Base-by-base conservation (phyloP, 2,329 filamentous ascomycete species). In the Fusarium concolor region DNA sequence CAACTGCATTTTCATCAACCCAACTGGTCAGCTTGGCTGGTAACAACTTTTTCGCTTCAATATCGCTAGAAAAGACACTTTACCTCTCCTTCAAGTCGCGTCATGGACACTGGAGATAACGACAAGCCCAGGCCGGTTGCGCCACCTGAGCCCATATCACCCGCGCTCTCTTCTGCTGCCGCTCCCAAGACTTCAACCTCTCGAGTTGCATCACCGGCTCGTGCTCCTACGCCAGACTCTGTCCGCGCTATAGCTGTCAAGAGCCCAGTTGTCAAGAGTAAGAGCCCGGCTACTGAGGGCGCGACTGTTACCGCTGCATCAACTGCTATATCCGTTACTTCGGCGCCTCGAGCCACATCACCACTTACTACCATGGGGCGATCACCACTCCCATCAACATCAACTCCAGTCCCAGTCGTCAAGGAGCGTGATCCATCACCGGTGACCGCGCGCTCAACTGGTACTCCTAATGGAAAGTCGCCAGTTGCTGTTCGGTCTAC, bases 81-180 rank as follows among this genome's bases (percentile, higher is more conserved):
- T 26, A 8, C 29, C 12, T 31, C 51, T 62, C 60, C 39, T 60
- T 56, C 51, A 53, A 59, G 55, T 63, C 58, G 55, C 63, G 66
- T 71, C 62, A 75, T 74, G 69, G 68, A 75, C 57, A 70, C 53
- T 62, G 56, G 56, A 54, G 67, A 71, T 56, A 56, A 56, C 55
- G 71, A 74, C 60, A 71, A 72, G 65, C 67, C 69, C 62, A 73
- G 67, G 65, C 69, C 65, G 35, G 65, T 67, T 72, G 71, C 70
- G 64, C 69, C 72, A 65, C 58, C 68, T 65, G 69, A 71, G 58
- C 71, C 71, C 66, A 73, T 73, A 67, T 74, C 71, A 51, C 71
- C 71, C 56, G 71, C 69, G 35, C 68, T 70, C 41, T 73, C 72
- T 62, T 64, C 67, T 42, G 55, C 69, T 33, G 58, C 64, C 57